Base-by-base conservation (phyloP, 345 rosid species). In the Eucalyptus guilfoylei region DNA sequence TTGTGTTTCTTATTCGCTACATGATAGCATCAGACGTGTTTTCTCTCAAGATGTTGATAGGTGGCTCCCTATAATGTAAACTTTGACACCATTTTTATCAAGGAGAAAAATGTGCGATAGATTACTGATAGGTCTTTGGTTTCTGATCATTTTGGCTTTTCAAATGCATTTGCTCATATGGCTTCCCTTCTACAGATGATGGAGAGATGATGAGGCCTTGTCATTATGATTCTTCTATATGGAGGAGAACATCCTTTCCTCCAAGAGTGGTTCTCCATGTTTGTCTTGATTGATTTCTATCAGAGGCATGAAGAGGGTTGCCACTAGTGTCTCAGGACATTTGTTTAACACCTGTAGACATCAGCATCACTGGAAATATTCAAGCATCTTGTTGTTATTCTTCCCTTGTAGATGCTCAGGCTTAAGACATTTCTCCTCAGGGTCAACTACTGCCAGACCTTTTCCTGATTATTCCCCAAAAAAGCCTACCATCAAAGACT, bases 381-480 rank as follows among this genome's bases (percentile, higher is more conserved):
- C 91, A 85, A 87, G 48, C 45, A 40, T 58, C 88, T 88, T 86
- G 34, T 83, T 37, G 23, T 67, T 86, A 85, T 87, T 85, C 88
- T 89, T 90, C 49, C 40, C 88, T 62, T 88, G 81, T 86, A 90
- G 89, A 85, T 87, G 45, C 89, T 89, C 80, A 54, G 67, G 88
- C 87, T 92, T 90, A 86, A 89, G 91, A 62, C 88, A 72, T 42
- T 81, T 88, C 88, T 91, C 88, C 89, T 91, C 93, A n/a, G 86
- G 92, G 34, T 89, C 93, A 26, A 80, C 89, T 47, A 91, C 89
- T 49, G 58, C 91, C 62, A 98, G 99, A 88, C 99, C 98, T 32
- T 98, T 98, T 89, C 99, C 98, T 44, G 94, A 95, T 93, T 98
- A 95, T 91, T 95, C 97, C 48, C 97, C 98, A 2, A 96, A 96